Percentiles rank a stretch among this genome's conserved stretches.
phyloP scores from a whole-genome alignment of 2,329 filamentous ascomycete genomes.

The Fusarium sulawesiense region DNA sequence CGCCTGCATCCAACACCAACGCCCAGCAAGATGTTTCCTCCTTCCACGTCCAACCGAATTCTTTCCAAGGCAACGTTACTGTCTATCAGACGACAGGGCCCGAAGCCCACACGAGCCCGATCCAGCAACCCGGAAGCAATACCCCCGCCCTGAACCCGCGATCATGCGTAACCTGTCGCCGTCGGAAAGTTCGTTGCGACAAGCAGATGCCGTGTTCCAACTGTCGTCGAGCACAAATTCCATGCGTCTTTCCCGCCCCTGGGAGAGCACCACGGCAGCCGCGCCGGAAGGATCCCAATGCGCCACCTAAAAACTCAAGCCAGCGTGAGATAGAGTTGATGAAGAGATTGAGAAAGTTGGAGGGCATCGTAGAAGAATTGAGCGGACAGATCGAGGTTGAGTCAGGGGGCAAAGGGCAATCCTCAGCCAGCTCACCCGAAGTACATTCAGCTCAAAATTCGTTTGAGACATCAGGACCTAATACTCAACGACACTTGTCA shows the following conservation, averaged over 20 bases:
- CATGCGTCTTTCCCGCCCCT: constrained; percentile 80
- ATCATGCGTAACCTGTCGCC: constrained; percentile 63
- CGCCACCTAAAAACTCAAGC: constrained; percentile 67
- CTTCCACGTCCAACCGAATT: constrained; percentile 30
- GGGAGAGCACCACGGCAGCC: constrained; percentile 77
- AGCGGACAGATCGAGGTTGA: constrained; percentile 73
- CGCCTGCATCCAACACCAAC: constrained; percentile 43
- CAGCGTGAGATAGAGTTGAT: constrained; percentile 76
- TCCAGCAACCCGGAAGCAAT: constrained; percentile 50
- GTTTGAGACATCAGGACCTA: constrained; percentile 27
- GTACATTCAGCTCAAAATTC: constrained; percentile 30
- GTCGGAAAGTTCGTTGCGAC: constrained; percentile 80
- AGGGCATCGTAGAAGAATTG: constrained; percentile 79
- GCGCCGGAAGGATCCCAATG: constrained; percentile 73
- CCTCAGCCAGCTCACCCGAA: constrained; percentile 49
- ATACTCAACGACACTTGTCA: constrained; percentile 33
- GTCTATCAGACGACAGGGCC: constrained; percentile 56
- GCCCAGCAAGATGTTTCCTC: constrained; percentile 33
- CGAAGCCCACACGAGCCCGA: constrained; percentile 53
- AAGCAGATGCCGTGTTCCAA: constrained; percentile 82
- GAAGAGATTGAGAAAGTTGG: constrained; percentile 76
- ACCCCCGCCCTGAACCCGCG: constrained; percentile 58
- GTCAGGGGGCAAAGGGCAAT: constrained; percentile 48
- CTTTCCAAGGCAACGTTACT: constrained; percentile 51
- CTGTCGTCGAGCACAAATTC: constrained; percentile 75